Evolutionary conservation across 352 stramenopile genomes (phyloP).

Genomic region (Globisporangium perplexum): DNA sequence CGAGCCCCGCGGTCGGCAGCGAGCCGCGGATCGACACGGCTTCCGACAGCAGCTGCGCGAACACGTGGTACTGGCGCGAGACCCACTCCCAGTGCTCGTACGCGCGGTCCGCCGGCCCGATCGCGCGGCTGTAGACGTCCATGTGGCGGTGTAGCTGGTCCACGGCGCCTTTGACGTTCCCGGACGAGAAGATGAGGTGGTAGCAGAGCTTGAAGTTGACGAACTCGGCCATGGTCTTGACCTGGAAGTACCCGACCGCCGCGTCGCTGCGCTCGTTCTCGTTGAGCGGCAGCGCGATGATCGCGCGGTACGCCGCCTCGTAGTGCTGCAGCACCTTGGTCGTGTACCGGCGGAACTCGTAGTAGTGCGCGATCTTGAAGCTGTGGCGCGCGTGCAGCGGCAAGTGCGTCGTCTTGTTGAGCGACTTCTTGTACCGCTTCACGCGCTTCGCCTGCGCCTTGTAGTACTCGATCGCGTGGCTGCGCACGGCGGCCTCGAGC

Average conservation of each 20-base stretch:
- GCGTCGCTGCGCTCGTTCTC: slow-evolving; percentile 35
- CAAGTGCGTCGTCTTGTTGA: slow-evolving; percentile 57
- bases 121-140: slow-evolving; percentile 43
- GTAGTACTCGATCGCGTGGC: slow-evolving; percentile 85
- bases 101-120: slow-evolving; percentile 46
- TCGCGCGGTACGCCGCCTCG: slow-evolving; percentile 66
- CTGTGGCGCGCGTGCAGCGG: slow-evolving; percentile 64
- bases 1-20: slow-evolving; percentile 43
- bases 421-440: slow-evolving; percentile 82
- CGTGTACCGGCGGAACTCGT: slow-evolving; percentile 83
- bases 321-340: slow-evolving; percentile 86
- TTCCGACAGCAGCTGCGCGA: slow-evolving; percentile 76
- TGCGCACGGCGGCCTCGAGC: slow-evolving; percentile 64
- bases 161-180: slow-evolving; percentile 79
- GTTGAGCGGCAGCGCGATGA: slow-evolving; percentile 48
- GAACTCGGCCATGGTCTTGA: slow-evolving; percentile 84
- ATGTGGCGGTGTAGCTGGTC: slow-evolving; percentile 84
- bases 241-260: slow-evolving; percentile 38
- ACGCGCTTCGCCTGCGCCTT: slow-evolving; percentile 84
- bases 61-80: slow-evolving; percentile 83
- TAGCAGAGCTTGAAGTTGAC: slow-evolving; percentile 89
- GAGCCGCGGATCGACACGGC: slow-evolving; percentile 63
- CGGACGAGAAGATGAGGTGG: slow-evolving; percentile 82
- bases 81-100: slow-evolving; percentile 87
- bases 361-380: slow-evolving; percentile 89